A percentile compares a stretch with the other conserved stretches of the same genome.
Conservation (phyloP, 2,329 filamentous ascomycete species). For the Monosporascus sp. region DNA sequence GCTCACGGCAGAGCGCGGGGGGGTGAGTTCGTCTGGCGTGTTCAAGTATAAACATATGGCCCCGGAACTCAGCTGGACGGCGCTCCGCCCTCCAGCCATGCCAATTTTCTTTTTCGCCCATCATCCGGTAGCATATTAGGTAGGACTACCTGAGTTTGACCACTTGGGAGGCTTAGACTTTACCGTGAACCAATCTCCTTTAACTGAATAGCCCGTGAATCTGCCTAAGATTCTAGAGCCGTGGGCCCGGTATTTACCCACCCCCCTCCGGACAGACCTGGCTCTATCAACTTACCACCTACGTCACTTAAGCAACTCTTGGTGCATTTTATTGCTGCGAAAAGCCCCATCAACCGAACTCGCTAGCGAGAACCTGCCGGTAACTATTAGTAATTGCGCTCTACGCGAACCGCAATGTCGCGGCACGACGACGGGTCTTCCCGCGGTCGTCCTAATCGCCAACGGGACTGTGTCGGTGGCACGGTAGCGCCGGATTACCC, state of each 20-base stretch:
- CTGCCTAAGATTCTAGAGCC: background rate
- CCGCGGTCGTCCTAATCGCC: constrained; percentile 13
- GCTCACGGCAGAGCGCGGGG: background rate
- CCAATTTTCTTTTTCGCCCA: background rate
- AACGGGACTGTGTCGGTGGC: constrained; percentile 4
- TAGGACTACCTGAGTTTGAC: background rate
- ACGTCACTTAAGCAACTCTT: no score
- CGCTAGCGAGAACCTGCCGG: background rate
- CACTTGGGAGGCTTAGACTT: background rate
- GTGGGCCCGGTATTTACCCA: background rate
- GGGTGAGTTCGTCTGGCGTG: background rate
- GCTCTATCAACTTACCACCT: no score
- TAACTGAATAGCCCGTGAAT: background rate
- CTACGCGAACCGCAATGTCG: constrained; percentile 15
- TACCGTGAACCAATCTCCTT: background rate
- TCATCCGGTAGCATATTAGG: background rate
- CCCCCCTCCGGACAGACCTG: no score
- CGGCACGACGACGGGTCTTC: constrained; percentile 19
- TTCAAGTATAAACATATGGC: background rate
- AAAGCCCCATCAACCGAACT: background rate
- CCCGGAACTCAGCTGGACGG: background rate
- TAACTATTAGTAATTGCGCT: constrained; percentile 1
- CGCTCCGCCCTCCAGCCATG: background rate
- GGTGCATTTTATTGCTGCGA: no score
- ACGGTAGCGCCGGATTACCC: constrained; percentile 10